Conservation (phyloP, 1,284 basidiomycete genomes). For the Farysia itapuensis region DNA sequence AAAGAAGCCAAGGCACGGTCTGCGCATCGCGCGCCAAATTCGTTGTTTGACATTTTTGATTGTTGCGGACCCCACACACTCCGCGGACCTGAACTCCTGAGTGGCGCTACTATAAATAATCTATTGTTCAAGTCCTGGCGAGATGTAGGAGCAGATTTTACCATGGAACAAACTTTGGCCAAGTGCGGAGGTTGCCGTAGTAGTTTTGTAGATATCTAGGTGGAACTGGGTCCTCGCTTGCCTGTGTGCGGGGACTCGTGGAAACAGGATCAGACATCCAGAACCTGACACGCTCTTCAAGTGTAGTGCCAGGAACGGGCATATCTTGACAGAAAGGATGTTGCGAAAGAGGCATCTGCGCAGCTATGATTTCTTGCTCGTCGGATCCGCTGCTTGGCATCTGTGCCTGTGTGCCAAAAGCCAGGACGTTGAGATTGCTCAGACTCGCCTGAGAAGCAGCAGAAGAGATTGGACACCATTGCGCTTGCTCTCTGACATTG, state of each 20-base stretch:
- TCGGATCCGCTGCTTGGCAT: too few relatives aligned
- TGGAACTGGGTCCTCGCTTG: background rate
- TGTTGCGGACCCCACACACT: background rate
- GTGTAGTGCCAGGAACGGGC: slow-evolving; percentile 2
- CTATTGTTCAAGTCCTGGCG: too few relatives aligned
- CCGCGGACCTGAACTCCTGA: background rate
- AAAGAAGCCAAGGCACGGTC: background rate
- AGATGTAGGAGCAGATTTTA: background rate
- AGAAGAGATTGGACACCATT: too few relatives aligned
- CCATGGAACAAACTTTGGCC: slow-evolving; percentile 21
- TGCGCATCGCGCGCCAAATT: background rate
- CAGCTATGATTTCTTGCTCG: background rate
- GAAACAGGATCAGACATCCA: slow-evolving; percentile 31
- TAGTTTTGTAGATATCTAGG: slow-evolving; percentile 21
- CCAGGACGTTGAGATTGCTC: too few relatives aligned
- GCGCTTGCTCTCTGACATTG: too few relatives aligned
- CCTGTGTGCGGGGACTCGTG: too few relatives aligned
- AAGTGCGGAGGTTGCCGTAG: slow-evolving; percentile 14
- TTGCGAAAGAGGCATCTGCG: slow-evolving; percentile 4
- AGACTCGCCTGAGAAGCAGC: too few relatives aligned
- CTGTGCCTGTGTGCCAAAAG: too few relatives aligned
- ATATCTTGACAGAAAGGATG: slow-evolving; percentile 14
- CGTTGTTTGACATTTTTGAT: background rate
- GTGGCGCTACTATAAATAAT: background rate
- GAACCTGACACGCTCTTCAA: slow-evolving; percentile 16